A percentile compares a stretch with the other conserved stretches of the same genome.
phyloP scores from a whole-genome alignment of 768 basidiomycete species.

The Russula vinacea region DNA sequence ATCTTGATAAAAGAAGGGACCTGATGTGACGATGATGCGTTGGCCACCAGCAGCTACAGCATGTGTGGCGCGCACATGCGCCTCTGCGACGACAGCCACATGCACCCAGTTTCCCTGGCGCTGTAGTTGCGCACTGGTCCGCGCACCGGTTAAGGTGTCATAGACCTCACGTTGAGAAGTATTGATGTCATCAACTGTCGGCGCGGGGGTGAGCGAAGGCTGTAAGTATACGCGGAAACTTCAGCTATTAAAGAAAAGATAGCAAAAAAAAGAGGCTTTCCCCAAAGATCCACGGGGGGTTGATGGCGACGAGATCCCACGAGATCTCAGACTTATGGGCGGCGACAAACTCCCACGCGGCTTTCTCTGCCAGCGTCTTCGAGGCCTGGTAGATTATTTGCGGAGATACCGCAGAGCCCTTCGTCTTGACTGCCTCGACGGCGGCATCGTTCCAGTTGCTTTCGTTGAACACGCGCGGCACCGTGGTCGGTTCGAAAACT shows the following conservation, averaged over 20 bases:
- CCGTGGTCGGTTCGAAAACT: slow-evolving; percentile 35
- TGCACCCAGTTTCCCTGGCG: slow-evolving; percentile 11
- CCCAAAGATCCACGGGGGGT: slow-evolving; percentile 45
- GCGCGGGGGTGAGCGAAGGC: slow-evolving; percentile 34
- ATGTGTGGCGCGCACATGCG: slow-evolving; percentile 14
- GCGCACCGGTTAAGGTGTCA: slow-evolving; percentile 9
- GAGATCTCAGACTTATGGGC: slow-evolving; percentile 43
- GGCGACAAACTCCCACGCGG: slow-evolving; percentile 51
- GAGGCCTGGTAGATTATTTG: slow-evolving; percentile 51
- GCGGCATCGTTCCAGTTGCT: slow-evolving; percentile 54
- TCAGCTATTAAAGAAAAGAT: neutral
- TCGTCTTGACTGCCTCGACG: slow-evolving; percentile 45
- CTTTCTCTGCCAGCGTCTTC: slow-evolving; percentile 61
- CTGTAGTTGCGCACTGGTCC: slow-evolving; percentile 1
- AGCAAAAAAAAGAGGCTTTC: neutral
- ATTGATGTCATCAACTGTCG: slow-evolving; percentile 18
- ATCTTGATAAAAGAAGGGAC: slow-evolving; percentile 19
- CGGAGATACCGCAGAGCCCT: slow-evolving; percentile 45
- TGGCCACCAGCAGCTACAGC: slow-evolving; percentile 13
- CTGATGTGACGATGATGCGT: slow-evolving; percentile 18
- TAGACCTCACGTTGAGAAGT: slow-evolving; percentile 20
- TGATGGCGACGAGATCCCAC: slow-evolving; percentile 54
- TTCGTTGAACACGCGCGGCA: slow-evolving; percentile 29
- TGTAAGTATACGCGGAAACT: slow-evolving; percentile 8
- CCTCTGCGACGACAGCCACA: slow-evolving; percentile 8